Percentiles rank a stretch among this genome's conserved stretches.
Evolutionary conservation across 179 eudicot genomes (phyloP).

Genomic region (Heliamphora pulchella): DNA sequence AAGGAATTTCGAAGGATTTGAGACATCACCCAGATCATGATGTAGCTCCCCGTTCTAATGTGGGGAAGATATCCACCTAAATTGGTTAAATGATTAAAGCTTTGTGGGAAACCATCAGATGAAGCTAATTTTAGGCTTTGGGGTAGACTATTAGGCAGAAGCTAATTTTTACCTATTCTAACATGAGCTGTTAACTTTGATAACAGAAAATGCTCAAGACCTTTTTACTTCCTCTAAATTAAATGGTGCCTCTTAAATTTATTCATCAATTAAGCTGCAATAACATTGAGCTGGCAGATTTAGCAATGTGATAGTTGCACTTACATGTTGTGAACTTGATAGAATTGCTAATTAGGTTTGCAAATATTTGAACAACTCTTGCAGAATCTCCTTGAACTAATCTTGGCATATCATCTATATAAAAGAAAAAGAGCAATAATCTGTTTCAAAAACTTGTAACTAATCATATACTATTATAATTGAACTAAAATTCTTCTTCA

Average conservation of each 20-base stretch:
- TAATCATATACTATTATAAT: not conserved
- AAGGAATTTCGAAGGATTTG: not conserved
- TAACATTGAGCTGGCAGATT: not conserved
- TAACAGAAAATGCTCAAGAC: not conserved
- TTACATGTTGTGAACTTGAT: slow-evolving; percentile 91
- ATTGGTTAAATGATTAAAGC: not conserved
- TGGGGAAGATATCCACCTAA: too few species aligned
- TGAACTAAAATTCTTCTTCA: not conserved
- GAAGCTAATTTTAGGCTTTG: not conserved
- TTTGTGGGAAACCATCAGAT: not conserved
- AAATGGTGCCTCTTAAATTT: not conserved
- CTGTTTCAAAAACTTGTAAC: not conserved
- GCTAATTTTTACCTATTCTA: too few species aligned
- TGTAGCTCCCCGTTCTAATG: too few species aligned
- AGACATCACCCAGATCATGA: not conserved
- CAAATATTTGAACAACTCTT: slow-evolving; percentile 88
- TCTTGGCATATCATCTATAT: slow-evolving; percentile 90
- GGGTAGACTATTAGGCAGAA: not conserved
- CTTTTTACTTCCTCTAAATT: not conserved
- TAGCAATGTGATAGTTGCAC: slow-evolving; percentile 16
- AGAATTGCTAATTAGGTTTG: slow-evolving; percentile 91
- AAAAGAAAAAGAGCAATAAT: not conserved
- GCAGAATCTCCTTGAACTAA: slow-evolving; percentile 88
- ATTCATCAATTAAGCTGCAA: not conserved
- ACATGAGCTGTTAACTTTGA: not conserved